Percentiles rank a stretch among this genome's conserved stretches.
Evolutionary conservation across 1,284 basidiomycete genomes (phyloP).

Genomic region (Ustanciosporium gigantosporum): DNA sequence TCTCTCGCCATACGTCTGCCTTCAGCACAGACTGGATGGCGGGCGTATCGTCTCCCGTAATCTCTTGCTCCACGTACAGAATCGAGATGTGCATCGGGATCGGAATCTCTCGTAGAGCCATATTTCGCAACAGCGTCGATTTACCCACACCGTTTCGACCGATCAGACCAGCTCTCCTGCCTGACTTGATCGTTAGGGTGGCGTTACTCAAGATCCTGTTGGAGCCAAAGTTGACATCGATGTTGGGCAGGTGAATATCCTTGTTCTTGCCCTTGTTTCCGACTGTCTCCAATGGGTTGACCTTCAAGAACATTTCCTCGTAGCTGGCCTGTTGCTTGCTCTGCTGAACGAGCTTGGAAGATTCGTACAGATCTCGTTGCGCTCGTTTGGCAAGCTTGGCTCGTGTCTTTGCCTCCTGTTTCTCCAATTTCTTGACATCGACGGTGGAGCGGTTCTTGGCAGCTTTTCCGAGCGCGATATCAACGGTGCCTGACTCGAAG

Average conservation of each 20-base stretch:
- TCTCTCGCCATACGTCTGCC: constrained; percentile 61
- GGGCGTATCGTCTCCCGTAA: constrained; percentile 81
- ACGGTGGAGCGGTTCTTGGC: constrained; percentile 94
- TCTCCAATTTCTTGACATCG: constrained; percentile 96
- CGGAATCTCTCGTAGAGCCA: constrained; percentile 91
- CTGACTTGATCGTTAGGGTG: constrained; percentile 33
- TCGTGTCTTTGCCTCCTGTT: constrained; percentile 96
- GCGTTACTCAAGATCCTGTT: constrained; percentile 83
- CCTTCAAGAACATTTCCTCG: constrained; percentile 99
- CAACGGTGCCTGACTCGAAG: constrained; percentile 58
- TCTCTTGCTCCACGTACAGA: constrained; percentile 95
- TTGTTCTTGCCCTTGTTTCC: constrained; percentile 70
- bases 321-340: constrained; percentile 90
- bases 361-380: constrained; percentile 82
- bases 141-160: constrained; percentile 87
- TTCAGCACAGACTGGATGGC: constrained; percentile 93
- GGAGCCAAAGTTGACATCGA: constrained; percentile 75
- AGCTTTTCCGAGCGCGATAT: constrained; percentile 88
- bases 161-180: constrained; percentile 65
- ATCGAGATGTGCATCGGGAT: constrained; percentile 82
- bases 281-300: constrained; percentile 89
- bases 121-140: constrained; percentile 87
- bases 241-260: constrained; percentile 91
- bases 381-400: constrained; percentile 96
- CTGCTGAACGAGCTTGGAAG: constrained; percentile 90